Evolutionary conservation across 495 filamentous ascomycete species (phyloP).

Genomic region (Hypoxylon trugodes): DNA sequence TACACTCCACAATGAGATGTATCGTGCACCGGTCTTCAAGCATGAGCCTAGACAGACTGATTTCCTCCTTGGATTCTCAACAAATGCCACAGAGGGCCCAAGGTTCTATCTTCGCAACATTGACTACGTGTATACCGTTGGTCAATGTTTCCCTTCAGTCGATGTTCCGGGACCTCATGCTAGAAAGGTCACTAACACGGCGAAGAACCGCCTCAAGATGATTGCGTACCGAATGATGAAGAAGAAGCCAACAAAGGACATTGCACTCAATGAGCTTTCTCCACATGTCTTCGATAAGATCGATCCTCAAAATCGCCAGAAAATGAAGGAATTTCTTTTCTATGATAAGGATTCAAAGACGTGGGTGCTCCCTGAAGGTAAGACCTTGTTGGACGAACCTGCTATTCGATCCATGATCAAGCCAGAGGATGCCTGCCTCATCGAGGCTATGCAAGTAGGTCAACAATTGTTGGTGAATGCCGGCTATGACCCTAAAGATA

Average conservation of each 20-base stretch:
- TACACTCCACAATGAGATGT: conserved; percentile 94
- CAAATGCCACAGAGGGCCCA: conserved; percentile 74
- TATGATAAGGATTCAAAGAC: conserved; percentile 85
- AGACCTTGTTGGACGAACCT: conserved; percentile 77
- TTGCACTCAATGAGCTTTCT: conserved; percentile 81
- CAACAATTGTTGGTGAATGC: conserved; percentile 81
- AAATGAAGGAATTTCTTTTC: conserved; percentile 93
- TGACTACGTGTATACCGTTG: conserved; percentile 87
- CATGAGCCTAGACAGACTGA: conserved; percentile 81
- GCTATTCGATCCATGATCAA: conserved; percentile 85
- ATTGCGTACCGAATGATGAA: conserved; percentile 85
- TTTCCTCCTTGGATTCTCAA: conserved; percentile 85
- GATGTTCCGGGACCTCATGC: conserved; percentile 95
- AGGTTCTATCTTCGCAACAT: conserved; percentile 85
- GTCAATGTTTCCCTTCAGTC: conserved; percentile 88
- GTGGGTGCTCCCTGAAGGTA: conserved; percentile 78
- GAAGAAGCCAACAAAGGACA: conserved; percentile 71
- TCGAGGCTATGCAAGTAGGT: conserved; percentile 97
- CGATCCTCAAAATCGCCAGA: conserved; percentile 93
- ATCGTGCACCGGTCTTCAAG: conserved; percentile 89
- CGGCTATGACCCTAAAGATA: conserved; percentile 72
- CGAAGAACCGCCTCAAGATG: conserved; percentile 96
- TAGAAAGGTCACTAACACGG: conserved; percentile 90
- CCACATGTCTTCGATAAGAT: conserved; percentile 87
- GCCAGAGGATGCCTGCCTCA: conserved; percentile 91